Evolutionary conservation across 371 early-diverging fungal species (phyloP).

Genomic region (Mortierella sp.): DNA sequence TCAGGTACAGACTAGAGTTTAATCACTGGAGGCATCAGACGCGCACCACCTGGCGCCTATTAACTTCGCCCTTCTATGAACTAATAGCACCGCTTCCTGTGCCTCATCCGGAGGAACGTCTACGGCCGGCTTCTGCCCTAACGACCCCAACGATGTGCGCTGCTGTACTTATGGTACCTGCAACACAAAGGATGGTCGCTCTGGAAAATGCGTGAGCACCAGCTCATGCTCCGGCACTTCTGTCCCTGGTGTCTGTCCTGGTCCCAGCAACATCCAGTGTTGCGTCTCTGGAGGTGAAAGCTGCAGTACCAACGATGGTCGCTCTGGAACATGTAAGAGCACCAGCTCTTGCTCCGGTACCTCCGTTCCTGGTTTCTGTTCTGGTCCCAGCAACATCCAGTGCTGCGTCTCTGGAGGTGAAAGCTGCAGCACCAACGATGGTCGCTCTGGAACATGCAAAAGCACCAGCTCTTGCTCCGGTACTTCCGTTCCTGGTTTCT

Average conservation of each 20-base stretch:
- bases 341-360: conserved; percentile 2
- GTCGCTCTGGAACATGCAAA: conserved; percentile 7
- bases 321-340: conserved; percentile 6
- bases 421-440: conserved; percentile 1
- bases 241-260: conserved; percentile 7
- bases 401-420: conserved; percentile 7
- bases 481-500: conserved; percentile 4
- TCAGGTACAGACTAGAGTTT: conserved; percentile 2
- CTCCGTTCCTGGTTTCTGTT: conserved; percentile 6
- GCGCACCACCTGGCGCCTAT: neutral
- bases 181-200: conserved; percentile 1
- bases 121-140: too few relatives aligned
- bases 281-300: conserved; percentile 1
- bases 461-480: conserved; percentile 1
- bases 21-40: neutral
- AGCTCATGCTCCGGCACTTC: conserved; percentile 6
- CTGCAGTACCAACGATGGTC: conserved; percentile 1
- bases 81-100: neutral
- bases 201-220: conserved; percentile 4
- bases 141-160: conserved; percentile 2
- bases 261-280: conserved; percentile 4
- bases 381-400: conserved; percentile 6
- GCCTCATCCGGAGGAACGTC: conserved; percentile 5
- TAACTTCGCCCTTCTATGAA: neutral
- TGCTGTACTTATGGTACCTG: conserved; percentile 8